phyloP scores from a whole-genome alignment of 257 asterid genomes.

The Jasminum sambac region DNA sequence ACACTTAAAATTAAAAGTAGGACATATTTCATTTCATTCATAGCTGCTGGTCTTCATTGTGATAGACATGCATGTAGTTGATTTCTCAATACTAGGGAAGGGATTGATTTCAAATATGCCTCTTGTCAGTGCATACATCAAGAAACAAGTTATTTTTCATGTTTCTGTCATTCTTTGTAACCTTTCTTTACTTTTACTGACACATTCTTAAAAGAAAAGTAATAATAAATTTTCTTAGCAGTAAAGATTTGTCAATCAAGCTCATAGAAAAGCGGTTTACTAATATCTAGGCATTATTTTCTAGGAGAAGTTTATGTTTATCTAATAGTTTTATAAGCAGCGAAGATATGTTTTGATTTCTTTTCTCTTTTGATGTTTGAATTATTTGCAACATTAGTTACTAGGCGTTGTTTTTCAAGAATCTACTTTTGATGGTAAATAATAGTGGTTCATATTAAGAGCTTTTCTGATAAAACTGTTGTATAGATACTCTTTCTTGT shows the following conservation, averaged over 20 bases:
- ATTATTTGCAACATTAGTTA: not conserved
- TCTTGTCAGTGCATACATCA: too few species aligned
- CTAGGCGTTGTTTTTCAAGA: not conserved
- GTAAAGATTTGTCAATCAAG: too few species aligned
- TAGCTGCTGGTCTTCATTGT: not conserved
- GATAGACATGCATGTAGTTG: not conserved
- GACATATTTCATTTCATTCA: constrained; percentile 2
- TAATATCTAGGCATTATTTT: not conserved
- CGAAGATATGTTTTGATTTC: not conserved
- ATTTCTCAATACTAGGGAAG: not conserved
- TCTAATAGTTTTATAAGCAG: not conserved
- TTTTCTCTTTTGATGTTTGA: not conserved
- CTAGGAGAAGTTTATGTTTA: not conserved
- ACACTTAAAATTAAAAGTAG: constrained; percentile 9
- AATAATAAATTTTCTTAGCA: too few species aligned
- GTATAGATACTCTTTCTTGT: too few species aligned
- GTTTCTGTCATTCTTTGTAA: too few species aligned
- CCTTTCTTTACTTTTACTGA: too few species aligned
- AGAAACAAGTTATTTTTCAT: too few species aligned
- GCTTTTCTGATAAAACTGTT: not conserved
- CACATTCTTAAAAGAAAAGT: too few species aligned
- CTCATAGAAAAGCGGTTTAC: too few species aligned
- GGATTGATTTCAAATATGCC: not conserved
- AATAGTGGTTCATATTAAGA: not conserved
- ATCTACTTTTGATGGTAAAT: not conserved